Conservation (phyloP, 2,329 filamentous ascomycete genomes). For the Hyphodiscus sp. region DNA sequence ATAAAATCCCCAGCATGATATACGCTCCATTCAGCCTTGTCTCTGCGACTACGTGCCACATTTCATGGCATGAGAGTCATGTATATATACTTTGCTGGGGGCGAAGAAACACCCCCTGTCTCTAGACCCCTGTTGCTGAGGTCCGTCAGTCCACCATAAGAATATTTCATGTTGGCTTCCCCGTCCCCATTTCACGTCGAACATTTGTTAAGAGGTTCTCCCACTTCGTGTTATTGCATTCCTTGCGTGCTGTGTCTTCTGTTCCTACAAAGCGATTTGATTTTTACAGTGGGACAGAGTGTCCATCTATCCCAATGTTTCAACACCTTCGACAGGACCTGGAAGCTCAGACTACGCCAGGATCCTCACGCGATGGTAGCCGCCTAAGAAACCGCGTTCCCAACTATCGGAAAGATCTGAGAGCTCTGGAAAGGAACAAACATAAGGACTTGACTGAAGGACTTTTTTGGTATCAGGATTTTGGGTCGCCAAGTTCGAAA, state of each 20-base stretch:
- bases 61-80: neutral
- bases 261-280: too few species aligned
- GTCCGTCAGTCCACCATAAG: neutral
- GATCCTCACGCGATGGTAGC: neutral
- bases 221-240: too few species aligned
- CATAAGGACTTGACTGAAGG: slow-evolving; percentile 3
- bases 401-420: slow-evolving; percentile 6
- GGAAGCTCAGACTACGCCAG: neutral
- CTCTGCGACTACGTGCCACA: neutral
- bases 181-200: neutral
- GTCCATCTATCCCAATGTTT: neutral
- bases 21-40: too few species aligned
- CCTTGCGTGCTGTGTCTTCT: too few species aligned
- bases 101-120: neutral
- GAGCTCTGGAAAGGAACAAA: slow-evolving; percentile 3
- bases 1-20: neutral
- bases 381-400: slow-evolving; percentile 3
- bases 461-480: slow-evolving; percentile 13
- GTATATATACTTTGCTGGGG: neutral
- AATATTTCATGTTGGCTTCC: neutral
- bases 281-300: too few species aligned
- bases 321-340: neutral
- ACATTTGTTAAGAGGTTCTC: too few species aligned
- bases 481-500: neutral
- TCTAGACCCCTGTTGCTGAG: neutral